Evolutionary conservation across 2,329 filamentous ascomycete genomes (phyloP).

Genomic region (Penicillium thymicola): DNA sequence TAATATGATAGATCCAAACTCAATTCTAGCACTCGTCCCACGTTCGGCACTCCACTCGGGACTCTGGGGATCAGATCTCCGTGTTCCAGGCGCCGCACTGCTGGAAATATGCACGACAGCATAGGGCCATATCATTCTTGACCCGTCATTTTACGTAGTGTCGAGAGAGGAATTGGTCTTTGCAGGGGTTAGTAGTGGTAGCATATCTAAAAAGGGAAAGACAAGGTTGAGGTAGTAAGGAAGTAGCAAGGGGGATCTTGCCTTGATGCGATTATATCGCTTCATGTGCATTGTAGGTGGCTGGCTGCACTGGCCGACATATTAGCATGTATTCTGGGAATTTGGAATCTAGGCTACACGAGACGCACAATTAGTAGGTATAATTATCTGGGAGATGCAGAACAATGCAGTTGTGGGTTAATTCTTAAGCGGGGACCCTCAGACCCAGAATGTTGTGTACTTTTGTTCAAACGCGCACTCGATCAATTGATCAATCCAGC

Average conservation of each 20-base stretch:
- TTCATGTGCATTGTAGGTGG: conserved; percentile 4
- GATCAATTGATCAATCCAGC: neutral
- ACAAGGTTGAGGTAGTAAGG: neutral
- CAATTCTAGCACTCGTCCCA: conserved; percentile 1
- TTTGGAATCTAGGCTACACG: neutral
- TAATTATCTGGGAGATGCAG: neutral
- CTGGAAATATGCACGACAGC: conserved; percentile 16
- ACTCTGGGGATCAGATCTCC: conserved; percentile 11
- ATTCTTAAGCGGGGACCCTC: neutral
- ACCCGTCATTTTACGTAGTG: conserved; percentile 12
- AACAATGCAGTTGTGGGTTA: neutral
- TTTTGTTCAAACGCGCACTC: neutral
- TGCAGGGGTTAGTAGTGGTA: neutral
- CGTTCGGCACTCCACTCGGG: conserved; percentile 3
- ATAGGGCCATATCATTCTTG: conserved; percentile 10
- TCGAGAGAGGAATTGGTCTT: neutral
- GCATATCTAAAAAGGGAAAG: neutral
- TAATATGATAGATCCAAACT: conserved; percentile 18
- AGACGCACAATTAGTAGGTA: neutral
- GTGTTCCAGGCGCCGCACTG: conserved; percentile 5
- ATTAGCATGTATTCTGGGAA: neutral
- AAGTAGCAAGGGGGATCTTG: neutral
- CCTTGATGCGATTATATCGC: neutral
- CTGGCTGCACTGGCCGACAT: neutral
- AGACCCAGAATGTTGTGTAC: neutral